A percentile compares a stretch with the other conserved stretches of the same genome.
Conservation (phyloP, 768 basidiomycete genomes). For the Tephrocybe sp. region DNA sequence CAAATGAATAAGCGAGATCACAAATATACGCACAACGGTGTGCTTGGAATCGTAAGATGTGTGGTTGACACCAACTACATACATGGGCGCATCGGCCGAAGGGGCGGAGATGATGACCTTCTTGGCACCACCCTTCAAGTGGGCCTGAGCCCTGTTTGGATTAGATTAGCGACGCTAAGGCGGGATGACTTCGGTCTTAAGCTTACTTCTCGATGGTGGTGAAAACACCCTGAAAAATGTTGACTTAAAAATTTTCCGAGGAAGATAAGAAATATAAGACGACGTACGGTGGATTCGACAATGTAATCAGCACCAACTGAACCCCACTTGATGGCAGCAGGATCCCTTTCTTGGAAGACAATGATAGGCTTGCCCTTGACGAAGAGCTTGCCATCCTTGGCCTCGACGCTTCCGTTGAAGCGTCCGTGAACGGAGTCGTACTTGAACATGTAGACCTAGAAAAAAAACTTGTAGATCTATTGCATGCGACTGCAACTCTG, state of each 20-base stretch:
- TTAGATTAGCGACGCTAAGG: constrained; percentile 12
- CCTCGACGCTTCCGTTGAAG: constrained; percentile 81
- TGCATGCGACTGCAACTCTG: not conserved
- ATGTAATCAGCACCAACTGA: constrained; percentile 85
- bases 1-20: not conserved
- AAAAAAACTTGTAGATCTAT: not conserved
- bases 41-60: constrained; percentile 87
- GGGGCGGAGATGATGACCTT: constrained; percentile 99
- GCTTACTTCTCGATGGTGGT: constrained; percentile 86
- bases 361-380: constrained; percentile 77
- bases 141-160: constrained; percentile 69
- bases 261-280: constrained; percentile 19
- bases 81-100: constrained; percentile 96
- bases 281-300: constrained; percentile 84
- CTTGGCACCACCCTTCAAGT: constrained; percentile 98
- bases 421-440: constrained; percentile 92
- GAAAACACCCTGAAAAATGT: constrained; percentile 79
- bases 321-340: constrained; percentile 82
- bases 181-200: constrained; percentile 3
- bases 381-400: constrained; percentile 85
- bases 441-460: constrained; percentile 97
- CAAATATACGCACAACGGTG: constrained; percentile 62
- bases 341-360: constrained; percentile 85
- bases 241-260: not conserved
- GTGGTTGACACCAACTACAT: constrained; percentile 93